Evolutionary conservation across 495 filamentous ascomycete species (phyloP), one percentile per base, ranked within the genome.

Genomic region (Clohesyomyces aquaticus): DNA sequence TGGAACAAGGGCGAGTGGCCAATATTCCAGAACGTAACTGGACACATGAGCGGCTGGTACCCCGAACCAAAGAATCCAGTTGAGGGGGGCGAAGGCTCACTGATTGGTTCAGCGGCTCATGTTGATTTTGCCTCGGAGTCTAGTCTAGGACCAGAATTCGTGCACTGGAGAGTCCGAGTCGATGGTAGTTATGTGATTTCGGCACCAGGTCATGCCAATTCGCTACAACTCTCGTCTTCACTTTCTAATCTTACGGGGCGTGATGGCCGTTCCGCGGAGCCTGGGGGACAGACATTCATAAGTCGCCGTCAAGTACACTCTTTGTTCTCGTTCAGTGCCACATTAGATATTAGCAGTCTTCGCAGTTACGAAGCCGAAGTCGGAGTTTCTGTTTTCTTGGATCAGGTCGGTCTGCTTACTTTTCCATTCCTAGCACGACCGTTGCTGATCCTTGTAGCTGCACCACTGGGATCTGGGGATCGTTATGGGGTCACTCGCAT

Each of bases 1-100:
- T 88, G 84, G 85, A 57, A 73, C 1, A 57, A 71, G 0, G 76
- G 70, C 1, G 57, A 78, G 28, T 80, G 74, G 65, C 81, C 81
- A 0, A 49, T 76, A 9, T 77, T 75, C 61, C 73, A 78, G 18
- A 27, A 58, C 25, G 74, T 85, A 67, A 65, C 70, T 38, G 82
- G 81, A 43, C 46, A 49, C 0, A 79, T 80, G 77, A 72, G 25
- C 48, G 77, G 70, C 14, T 70, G 79, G 14, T 43, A 68, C 10
- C 63, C 80, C 9, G 10, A 16, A 6, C 22, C 18, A 10, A 32
- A 54, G 61, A 6, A 46, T 54, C 11, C 76, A 28, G 73, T 74
- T 65, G 69, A 77, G 59, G 71, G 67, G 23, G 74, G 63, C 75
- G 22, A 71, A 72, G 6, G 80, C 83, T 59, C 14, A 64, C 19